phyloP scores from a whole-genome alignment of 2,329 filamentous ascomycete species.

The Lecanicillium sp. region DNA sequence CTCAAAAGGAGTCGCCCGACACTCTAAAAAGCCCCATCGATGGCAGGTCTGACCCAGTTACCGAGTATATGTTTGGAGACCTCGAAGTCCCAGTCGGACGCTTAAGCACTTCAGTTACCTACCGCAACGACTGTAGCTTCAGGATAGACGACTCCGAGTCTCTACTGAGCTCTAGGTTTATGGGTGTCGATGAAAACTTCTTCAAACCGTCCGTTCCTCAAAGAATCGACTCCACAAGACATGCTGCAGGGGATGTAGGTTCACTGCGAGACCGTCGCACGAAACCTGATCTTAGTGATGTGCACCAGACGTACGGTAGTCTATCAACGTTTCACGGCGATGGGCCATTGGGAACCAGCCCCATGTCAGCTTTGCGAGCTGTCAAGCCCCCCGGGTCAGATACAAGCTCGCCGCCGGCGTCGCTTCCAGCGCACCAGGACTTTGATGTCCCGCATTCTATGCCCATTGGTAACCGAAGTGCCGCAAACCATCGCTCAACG shows the following conservation, averaged over 20 bases:
- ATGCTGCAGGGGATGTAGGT: slow-evolving; percentile 50
- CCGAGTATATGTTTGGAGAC: slow-evolving; percentile 72
- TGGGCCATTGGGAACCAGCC: slow-evolving; percentile 70
- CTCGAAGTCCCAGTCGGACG: slow-evolving; percentile 82
- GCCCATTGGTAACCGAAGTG: slow-evolving; percentile 35
- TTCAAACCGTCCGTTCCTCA: slow-evolving; percentile 71
- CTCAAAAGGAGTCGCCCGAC: slow-evolving; percentile 52
- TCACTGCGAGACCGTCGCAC: slow-evolving; percentile 65
- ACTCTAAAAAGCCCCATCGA: slow-evolving; percentile 43
- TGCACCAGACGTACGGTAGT: slow-evolving; percentile 79
- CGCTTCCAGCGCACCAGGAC: slow-evolving; percentile 38
- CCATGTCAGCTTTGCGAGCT: slow-evolving; percentile 73
- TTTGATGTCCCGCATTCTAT: slow-evolving; percentile 42
- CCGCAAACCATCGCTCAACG: slow-evolving; percentile 24
- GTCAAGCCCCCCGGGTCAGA: slow-evolving; percentile 55
- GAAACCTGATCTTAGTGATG: slow-evolving; percentile 42
- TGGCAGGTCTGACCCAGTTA: slow-evolving; percentile 40
- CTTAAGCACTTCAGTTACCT: slow-evolving; percentile 73
- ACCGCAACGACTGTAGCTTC: slow-evolving; percentile 85
- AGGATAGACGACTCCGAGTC: slow-evolving; percentile 87
- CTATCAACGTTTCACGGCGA: slow-evolving; percentile 85
- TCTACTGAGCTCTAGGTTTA: slow-evolving; percentile 83
- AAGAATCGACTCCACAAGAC: slow-evolving; percentile 31
- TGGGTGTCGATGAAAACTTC: slow-evolving; percentile 82
- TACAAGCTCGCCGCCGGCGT: slow-evolving; percentile 50